A percentile compares a stretch with the other conserved stretches of the same genome.
Evolutionary conservation across 176 grass and related monocot genomes (phyloP).

Genomic region (Carex cristatella): DNA sequence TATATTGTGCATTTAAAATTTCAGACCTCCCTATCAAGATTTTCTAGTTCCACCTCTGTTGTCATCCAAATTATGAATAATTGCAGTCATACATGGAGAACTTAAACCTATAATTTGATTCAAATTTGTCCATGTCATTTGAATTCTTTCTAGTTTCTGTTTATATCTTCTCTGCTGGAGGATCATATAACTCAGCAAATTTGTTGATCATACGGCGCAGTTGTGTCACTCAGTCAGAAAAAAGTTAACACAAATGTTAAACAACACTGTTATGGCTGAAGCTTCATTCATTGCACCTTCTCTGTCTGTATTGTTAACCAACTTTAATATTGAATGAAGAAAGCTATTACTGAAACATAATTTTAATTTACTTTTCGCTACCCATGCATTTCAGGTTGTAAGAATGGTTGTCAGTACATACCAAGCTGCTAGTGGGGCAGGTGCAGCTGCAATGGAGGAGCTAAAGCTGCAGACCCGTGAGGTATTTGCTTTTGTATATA

Average conservation of each 20-base stretch:
- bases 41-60: too few species aligned
- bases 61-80: not conserved
- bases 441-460: constrained; percentile 95
- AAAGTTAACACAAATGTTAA: not conserved
- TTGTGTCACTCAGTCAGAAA: not conserved
- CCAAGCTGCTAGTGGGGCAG: constrained; percentile 97
- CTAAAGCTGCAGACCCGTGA: constrained; percentile 75
- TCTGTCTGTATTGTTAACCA: not conserved
- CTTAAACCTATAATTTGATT: not conserved
- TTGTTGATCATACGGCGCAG: not conserved
- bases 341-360: not conserved
- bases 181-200: not conserved
- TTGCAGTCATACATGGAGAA: not conserved
- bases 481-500: constrained; percentile 32
- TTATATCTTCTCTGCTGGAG: not conserved
- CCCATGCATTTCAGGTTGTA: constrained; percentile 36
- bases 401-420: constrained; percentile 99
- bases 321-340: not conserved
- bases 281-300: not conserved
- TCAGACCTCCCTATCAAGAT: too few species aligned
- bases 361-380: not conserved
- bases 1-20: too few species aligned
- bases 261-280: not conserved
- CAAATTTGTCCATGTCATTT: not conserved
- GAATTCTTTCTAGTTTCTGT: not conserved